Evolutionary conservation across 1,284 basidiomycete genomes (phyloP).

Genomic region (Quambalaria eucalypti): DNA sequence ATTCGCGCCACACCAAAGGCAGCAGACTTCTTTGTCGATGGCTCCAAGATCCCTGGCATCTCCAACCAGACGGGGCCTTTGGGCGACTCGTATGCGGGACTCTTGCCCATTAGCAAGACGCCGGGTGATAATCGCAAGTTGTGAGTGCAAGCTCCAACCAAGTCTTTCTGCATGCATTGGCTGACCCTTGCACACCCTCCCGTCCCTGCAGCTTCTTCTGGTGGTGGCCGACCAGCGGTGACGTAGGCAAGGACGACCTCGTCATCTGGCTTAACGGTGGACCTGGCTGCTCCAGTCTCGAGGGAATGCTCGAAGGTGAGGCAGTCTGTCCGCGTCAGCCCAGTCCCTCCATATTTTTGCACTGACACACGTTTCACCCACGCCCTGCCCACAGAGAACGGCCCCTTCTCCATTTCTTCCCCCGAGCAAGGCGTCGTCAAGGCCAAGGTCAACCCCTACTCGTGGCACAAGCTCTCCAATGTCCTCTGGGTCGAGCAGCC

Average conservation of each 20-base stretch:
- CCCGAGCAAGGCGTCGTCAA: constrained; percentile 60
- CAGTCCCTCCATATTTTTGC: no score
- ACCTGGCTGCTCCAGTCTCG: constrained; percentile 63
- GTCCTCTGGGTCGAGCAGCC: constrained; percentile 77
- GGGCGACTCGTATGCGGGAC: constrained; percentile 29
- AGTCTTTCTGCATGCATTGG: not conserved
- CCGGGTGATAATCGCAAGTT: constrained; percentile 10
- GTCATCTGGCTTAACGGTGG: constrained; percentile 59
- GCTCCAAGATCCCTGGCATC: constrained; percentile 21
- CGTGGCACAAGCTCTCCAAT: constrained; percentile 67
- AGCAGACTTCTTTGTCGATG: constrained; percentile 1
- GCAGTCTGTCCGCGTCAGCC: no score
- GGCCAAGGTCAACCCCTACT: constrained; percentile 55
- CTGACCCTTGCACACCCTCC: not conserved
- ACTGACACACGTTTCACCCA: no score
- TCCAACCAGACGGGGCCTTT: constrained; percentile 14
- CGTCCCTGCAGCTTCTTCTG: not conserved
- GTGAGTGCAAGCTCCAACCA: constrained; percentile 34
- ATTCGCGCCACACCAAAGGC: not conserved
- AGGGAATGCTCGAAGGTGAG: constrained; percentile 66
- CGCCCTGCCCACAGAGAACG: no score
- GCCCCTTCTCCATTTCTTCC: constrained; percentile 59
- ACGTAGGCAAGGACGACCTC: constrained; percentile 58
- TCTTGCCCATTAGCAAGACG: constrained; percentile 20
- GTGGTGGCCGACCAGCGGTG: not conserved